Evolutionary conservation across 495 filamentous ascomycete genomes (phyloP).

Genomic region (Pseudevernia furfuracea): DNA sequence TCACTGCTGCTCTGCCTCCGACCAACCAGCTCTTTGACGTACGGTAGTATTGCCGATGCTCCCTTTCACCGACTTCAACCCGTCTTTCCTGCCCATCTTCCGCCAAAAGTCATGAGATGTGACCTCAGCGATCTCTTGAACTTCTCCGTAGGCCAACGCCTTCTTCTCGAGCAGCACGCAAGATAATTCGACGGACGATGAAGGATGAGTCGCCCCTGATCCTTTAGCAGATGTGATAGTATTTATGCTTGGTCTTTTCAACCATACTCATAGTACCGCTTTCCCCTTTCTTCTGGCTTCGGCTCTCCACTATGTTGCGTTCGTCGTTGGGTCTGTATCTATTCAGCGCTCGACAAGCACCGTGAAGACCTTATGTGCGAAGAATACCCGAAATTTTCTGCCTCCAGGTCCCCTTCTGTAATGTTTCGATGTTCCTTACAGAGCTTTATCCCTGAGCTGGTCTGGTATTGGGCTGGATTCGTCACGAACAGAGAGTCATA

Average conservation of each 20-base stretch:
- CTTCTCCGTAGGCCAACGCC: neutral
- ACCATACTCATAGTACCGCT: conserved; percentile 4
- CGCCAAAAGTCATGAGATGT: conserved; percentile 12
- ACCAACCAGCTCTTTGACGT: no score
- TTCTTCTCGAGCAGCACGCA: neutral
- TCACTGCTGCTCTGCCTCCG: no score
- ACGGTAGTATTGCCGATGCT: no score
- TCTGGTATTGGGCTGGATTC: conserved; percentile 2
- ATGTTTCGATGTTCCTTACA: conserved; percentile 5
- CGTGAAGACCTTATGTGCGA: conserved; percentile 1
- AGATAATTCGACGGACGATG: neutral
- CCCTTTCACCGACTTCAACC: no score
- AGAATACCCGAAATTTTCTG: conserved; percentile 1
- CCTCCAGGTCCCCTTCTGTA: conserved; percentile 1
- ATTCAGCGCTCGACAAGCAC: conserved; percentile 3
- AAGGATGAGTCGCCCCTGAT: conserved; percentile 1
- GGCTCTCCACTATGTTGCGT: conserved; percentile 3
- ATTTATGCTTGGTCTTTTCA: conserved; percentile 5
- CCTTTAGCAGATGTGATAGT: conserved; percentile 4
- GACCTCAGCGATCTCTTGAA: conserved; percentile 12
- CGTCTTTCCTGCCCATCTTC: conserved; percentile 5
- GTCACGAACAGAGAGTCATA: conserved; percentile 4
- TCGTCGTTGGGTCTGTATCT: conserved; percentile 4
- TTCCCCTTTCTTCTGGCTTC: conserved; percentile 2
- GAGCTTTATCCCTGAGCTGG: neutral